A percentile compares a stretch with the other conserved stretches of the same genome.
Conservation (phyloP, 257 asterid species). For the Catharanthus roseus region DNA sequence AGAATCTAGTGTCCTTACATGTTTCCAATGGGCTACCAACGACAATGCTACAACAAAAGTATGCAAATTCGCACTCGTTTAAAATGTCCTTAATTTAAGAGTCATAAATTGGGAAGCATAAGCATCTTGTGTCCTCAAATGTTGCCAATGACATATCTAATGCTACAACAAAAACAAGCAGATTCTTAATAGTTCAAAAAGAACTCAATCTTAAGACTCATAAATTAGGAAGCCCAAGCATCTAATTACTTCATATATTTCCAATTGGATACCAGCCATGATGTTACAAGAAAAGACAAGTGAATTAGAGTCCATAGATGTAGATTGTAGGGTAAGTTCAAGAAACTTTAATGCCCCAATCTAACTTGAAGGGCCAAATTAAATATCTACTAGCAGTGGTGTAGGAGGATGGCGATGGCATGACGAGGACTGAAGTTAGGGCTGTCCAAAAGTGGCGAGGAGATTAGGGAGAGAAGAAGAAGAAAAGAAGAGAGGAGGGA, state of each 20-base stretch:
- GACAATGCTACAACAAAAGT: not conserved
- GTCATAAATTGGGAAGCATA: not conserved
- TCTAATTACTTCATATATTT: not conserved
- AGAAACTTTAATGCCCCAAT: not conserved
- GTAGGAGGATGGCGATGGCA: not conserved
- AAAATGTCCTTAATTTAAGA: not conserved
- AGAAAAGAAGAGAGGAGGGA: too few relatives aligned
- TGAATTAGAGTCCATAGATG: not conserved
- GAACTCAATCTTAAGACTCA: not conserved
- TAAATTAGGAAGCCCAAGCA: not conserved
- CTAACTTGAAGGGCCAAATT: not conserved
- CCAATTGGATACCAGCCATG: not conserved
- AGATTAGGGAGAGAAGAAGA: too few relatives aligned
- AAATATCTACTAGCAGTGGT: not conserved
- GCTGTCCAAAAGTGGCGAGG: too few relatives aligned
- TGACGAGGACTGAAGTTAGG: not conserved
- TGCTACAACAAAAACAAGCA: not conserved
- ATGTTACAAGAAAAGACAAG: not conserved
- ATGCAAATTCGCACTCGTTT: not conserved
- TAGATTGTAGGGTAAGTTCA: not conserved
- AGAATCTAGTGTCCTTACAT: not conserved
- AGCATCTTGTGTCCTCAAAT: not conserved
- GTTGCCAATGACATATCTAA: not conserved
- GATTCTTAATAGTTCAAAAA: not conserved
- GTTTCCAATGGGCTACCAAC: not conserved